phyloP scores from a whole-genome alignment of 2,329 filamentous ascomycete species.

The Apiospora malaysiana region DNA sequence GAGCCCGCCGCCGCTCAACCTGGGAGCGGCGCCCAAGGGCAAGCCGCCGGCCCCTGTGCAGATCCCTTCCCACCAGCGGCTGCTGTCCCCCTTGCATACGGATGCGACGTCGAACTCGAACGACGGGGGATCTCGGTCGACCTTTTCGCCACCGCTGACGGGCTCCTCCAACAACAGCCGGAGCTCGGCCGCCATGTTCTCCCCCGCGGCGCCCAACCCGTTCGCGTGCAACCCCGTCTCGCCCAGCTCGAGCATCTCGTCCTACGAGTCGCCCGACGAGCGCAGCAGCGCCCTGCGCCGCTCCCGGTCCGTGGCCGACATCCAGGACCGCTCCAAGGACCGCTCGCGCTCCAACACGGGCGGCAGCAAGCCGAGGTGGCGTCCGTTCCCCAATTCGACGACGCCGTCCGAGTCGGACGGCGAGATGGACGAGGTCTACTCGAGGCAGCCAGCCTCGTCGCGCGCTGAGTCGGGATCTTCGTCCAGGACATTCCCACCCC shows the following conservation, averaged over 20 bases:
- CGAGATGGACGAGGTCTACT: constrained; percentile 10
- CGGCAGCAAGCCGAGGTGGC: constrained; percentile 22
- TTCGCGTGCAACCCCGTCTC: constrained; percentile 2
- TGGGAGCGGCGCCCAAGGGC: not conserved
- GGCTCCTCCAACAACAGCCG: not conserved
- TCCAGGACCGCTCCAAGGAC: constrained; percentile 23
- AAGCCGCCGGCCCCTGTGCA: constrained; percentile 10
- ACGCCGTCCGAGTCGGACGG: constrained; percentile 16
- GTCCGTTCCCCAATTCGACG: constrained; percentile 23
- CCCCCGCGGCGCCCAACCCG: not conserved
- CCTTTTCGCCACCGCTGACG: not conserved
- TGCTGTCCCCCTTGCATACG: constrained; percentile 9
- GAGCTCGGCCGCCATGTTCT: constrained; percentile 5
- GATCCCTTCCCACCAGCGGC: not conserved
- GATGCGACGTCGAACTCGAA: not conserved
- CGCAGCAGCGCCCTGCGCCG: constrained; percentile 28
- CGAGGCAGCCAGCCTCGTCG: not conserved
- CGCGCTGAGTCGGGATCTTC: not conserved
- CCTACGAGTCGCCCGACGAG: not conserved
- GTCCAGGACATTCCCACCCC: constrained; percentile 24
- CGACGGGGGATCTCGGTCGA: not conserved
- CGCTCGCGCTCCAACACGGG: not conserved
- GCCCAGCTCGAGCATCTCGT: constrained; percentile 8
- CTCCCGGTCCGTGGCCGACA: constrained; percentile 33
- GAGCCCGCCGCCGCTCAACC: constrained; percentile 18